A percentile compares a stretch with the other conserved stretches of the same genome.
Evolutionary conservation across 441 rosid genomes (phyloP).

Genomic region (Adansonia gregorii): DNA sequence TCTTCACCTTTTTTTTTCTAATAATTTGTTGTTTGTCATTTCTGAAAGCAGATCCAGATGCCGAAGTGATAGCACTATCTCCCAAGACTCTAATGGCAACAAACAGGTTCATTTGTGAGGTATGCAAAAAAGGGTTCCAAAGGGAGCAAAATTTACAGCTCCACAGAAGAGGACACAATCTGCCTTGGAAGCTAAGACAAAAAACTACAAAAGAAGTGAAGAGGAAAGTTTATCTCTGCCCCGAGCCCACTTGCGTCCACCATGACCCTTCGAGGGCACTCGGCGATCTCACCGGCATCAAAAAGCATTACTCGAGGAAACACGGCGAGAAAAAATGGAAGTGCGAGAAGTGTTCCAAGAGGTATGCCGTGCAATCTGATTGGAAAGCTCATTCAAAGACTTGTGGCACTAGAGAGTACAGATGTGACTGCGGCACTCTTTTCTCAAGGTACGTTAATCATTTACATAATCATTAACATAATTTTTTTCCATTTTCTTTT

Average conservation of each 20-base stretch:
- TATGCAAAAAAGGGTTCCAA: slow-evolving; percentile 32
- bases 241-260: slow-evolving; percentile 32
- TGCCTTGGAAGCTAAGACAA: slow-evolving; percentile 33
- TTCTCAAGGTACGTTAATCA: slow-evolving; percentile 29
- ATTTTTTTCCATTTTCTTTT: neutral
- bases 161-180: slow-evolving; percentile 33
- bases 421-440: slow-evolving; percentile 33
- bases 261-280: slow-evolving; percentile 30
- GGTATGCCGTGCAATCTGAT: slow-evolving; percentile 30
- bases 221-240: slow-evolving; percentile 32
- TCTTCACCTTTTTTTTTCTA: neutral
- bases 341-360: slow-evolving; percentile 31
- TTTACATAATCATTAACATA: neutral
- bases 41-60: slow-evolving; percentile 29
- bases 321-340: slow-evolving; percentile 33
- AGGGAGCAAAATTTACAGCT: slow-evolving; percentile 32
- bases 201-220: slow-evolving; percentile 29
- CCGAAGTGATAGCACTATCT: slow-evolving; percentile 32
- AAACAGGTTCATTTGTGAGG: slow-evolving; percentile 33
- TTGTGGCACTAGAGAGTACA: slow-evolving; percentile 31
- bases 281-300: slow-evolving; percentile 32
- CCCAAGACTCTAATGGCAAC: slow-evolving; percentile 36
- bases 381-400: slow-evolving; percentile 34
- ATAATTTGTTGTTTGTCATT: neutral
- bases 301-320: slow-evolving; percentile 30